phyloP scores from a whole-genome alignment of 208 protist genomes.

The Leptomonas pyrrhocoris region DNA sequence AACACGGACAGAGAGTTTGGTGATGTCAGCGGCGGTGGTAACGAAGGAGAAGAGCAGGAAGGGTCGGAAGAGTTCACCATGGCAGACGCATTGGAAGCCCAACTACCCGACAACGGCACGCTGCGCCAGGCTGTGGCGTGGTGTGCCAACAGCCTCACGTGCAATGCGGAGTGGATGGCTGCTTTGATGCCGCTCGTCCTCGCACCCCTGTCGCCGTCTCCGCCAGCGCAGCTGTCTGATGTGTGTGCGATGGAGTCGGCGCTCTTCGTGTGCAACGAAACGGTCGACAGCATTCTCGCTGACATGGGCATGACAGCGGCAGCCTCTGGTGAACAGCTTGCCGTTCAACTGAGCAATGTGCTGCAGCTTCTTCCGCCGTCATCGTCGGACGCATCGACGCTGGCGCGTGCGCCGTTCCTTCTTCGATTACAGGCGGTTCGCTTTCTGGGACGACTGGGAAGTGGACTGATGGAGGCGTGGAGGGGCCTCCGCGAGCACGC shows the following conservation, averaged over 20 bases:
- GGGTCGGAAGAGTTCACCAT: background rate
- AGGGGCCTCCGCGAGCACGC: background rate
- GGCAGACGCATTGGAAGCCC: constrained; percentile 22
- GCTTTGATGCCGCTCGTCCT: constrained; percentile 16
- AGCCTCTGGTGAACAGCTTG: background rate
- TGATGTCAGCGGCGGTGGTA: background rate
- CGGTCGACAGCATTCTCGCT: constrained; percentile 40
- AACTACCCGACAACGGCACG: constrained; percentile 33
- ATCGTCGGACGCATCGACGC: background rate
- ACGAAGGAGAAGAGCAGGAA: background rate
- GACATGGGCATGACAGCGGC: constrained; percentile 3
- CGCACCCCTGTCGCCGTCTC: background rate
- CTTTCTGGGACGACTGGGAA: constrained; percentile 18
- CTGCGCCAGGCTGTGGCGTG: constrained; percentile 29
- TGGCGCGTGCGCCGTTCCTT: constrained; percentile 27
- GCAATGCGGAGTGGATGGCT: constrained; percentile 11
- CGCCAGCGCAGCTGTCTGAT: background rate
- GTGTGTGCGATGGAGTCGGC: constrained; percentile 25
- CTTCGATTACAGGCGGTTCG: constrained; percentile 33
- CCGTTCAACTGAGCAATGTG: background rate
- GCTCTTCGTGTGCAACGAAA: constrained; percentile 46
- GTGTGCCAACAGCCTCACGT: constrained; percentile 32
- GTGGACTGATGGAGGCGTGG: constrained; percentile 19
- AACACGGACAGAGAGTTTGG: background rate
- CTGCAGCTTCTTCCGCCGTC: constrained; percentile 8